Conservation (phyloP, 345 rosid genomes). For the Mangifera indica region DNA sequence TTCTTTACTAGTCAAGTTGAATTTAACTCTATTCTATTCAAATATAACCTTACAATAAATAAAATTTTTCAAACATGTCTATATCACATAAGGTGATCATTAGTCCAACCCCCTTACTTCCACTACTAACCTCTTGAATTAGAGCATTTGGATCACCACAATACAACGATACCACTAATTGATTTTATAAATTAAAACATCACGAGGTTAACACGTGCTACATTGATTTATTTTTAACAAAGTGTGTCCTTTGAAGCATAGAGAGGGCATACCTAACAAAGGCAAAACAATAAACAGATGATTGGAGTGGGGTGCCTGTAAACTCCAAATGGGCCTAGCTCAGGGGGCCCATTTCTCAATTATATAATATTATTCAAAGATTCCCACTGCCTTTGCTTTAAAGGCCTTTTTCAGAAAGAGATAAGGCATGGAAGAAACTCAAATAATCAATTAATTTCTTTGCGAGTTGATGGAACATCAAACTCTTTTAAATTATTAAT, state of each 20-base stretch:
- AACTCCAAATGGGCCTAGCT: constrained; percentile 21
- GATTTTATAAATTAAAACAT: no score
- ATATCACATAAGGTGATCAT: no score
- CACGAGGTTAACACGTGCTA: no score
- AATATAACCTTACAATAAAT: no score
- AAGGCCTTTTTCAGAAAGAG: constrained; percentile 13
- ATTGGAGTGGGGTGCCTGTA: not conserved
- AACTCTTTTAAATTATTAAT: not conserved
- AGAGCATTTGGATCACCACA: no score
- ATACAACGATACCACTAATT: no score
- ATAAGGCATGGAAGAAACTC: constrained; percentile 16
- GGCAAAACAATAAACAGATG: not conserved
- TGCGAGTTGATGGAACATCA: constrained; percentile 21
- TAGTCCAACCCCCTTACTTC: no score
- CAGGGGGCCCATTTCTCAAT: constrained; percentile 32
- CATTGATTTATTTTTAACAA: no score
- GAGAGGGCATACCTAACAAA: constrained; percentile 7
- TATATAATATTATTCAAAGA: constrained; percentile 12
- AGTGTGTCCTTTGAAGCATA: not conserved
- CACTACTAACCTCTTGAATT: no score
- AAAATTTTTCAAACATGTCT: no score
- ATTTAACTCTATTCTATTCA: no score
- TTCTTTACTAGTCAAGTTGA: no score
- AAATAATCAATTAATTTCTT: not conserved
- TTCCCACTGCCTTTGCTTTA: constrained; percentile 12